phyloP scores from a whole-genome alignment of 2,329 filamentous ascomycete genomes.

The Plectosphaerella sp. region DNA sequence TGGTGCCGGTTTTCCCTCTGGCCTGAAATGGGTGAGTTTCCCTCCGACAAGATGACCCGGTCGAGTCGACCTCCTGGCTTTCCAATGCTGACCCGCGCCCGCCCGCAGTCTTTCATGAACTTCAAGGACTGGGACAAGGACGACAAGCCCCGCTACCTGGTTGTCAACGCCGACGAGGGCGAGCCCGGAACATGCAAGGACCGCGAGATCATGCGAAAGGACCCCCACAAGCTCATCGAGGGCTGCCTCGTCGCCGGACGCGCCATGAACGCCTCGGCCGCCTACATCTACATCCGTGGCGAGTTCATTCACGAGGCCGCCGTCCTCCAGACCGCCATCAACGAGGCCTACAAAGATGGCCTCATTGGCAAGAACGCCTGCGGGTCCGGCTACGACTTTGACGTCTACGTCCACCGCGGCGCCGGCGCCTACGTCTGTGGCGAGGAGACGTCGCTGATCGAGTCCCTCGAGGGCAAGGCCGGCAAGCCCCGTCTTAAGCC shows the following conservation, averaged over 20 bases:
- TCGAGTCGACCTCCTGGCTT: neutral
- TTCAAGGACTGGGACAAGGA: constrained; percentile 99
- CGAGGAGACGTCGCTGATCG: constrained; percentile 96
- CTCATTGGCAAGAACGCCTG: constrained; percentile 98
- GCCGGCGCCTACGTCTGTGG: constrained; percentile 97
- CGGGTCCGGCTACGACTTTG: constrained; percentile 94
- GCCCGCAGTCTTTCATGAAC: constrained; percentile 92
- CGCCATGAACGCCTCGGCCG: constrained; percentile 97
- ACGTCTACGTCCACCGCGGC: constrained; percentile 93
- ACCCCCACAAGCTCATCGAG: constrained; percentile 97
- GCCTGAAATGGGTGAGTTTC: constrained; percentile 89
- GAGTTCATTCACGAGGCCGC: constrained; percentile 97
- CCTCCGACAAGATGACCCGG: neutral
- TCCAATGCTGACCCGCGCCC: constrained; percentile 3
- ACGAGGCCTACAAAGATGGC: constrained; percentile 93
- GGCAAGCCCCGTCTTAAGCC: constrained; percentile 99
- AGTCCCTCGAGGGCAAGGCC: constrained; percentile 96
- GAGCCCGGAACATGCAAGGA: constrained; percentile 99
- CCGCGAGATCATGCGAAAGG: constrained; percentile 99
- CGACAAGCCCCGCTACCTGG: constrained; percentile 88
- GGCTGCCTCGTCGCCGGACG: constrained; percentile 93
- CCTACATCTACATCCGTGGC: constrained; percentile 99
- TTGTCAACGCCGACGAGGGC: constrained; percentile 98
- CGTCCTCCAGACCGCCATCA: constrained; percentile 89
- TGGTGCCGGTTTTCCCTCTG: constrained; percentile 96